Evolutionary conservation across 2,329 filamentous ascomycete species (phyloP).

Genomic region (Rhinocladiella similis): DNA sequence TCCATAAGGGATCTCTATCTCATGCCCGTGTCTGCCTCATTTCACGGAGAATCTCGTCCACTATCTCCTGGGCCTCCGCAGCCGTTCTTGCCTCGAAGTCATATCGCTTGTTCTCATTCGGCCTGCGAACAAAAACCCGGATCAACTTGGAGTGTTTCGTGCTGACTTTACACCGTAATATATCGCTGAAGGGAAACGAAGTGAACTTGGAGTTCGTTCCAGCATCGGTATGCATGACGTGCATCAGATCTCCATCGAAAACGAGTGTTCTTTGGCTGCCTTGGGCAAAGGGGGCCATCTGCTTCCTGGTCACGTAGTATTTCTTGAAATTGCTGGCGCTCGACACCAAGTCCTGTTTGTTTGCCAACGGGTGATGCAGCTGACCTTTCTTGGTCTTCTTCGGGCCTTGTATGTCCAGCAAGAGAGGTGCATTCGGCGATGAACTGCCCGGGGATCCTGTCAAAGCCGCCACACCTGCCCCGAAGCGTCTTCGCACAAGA

Average conservation of each 20-base stretch:
- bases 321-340: constrained; percentile 57
- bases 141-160: constrained; percentile 65
- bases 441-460: constrained; percentile 61
- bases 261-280: constrained; percentile 61
- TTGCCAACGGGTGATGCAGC: constrained; percentile 47
- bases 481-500: constrained; percentile 62
- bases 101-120: constrained; percentile 65
- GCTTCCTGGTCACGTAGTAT: constrained; percentile 64
- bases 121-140: constrained; percentile 60
- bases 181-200: constrained; percentile 62
- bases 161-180: constrained; percentile 66
- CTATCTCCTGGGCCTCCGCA: constrained; percentile 61
- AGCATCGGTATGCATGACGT: constrained; percentile 59
- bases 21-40: constrained; percentile 42
- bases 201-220: constrained; percentile 55
- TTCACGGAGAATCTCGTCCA: constrained; percentile 63
- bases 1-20: constrained; percentile 22
- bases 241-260: constrained; percentile 66
- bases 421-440: constrained; percentile 64
- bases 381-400: constrained; percentile 48
- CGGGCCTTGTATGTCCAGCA: constrained; percentile 46
- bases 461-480: constrained; percentile 54
- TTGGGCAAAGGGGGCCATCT: constrained; percentile 64
- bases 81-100: constrained; percentile 63
- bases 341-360: constrained; percentile 47